Evolutionary conservation across 176 grass and related monocot species (phyloP), one percentile per base, ranked within the genome.

Genomic region (Zoysia pacifica): DNA sequence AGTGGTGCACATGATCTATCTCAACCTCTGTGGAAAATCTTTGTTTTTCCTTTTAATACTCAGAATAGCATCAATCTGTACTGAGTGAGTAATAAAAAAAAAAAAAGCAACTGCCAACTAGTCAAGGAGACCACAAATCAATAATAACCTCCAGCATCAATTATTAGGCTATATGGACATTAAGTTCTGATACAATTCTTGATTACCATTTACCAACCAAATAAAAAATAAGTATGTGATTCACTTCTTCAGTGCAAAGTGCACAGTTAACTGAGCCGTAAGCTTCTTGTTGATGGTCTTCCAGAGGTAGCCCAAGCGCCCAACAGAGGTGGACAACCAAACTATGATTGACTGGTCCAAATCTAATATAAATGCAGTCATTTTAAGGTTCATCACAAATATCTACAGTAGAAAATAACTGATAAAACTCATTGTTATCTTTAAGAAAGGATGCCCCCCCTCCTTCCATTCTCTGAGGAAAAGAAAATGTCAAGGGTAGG

Each of bases 1-100:
- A 70, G 65, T 81, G 63, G 65, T 80, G 72, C 70, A 74, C 77
- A 85, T 67, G 49, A 81, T 89, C 51, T 67, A 67, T 48, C 18
- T 36, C 36, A 62, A 54, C 44, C 9, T 28, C 44, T 50, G 1
- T 11, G 15, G 64, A 69, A 76, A 69, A 61, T 38, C 59, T 12
- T 74, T 67, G 2, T 37, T 44, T 43, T 43, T 14, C 11, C 14
- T 67, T 20, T 41, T 13, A 52, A 16, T 14, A 11, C 13, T 53
- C 40, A 45, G 2, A 12, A 36, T 36, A 64, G 39, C 41, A n/a
- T 45, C 64, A 12, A 35, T 80, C 10, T 69, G 79, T 58, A 43
- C 40, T 71, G 40, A 73, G 13, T 62, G 42, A 61, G 39, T 50
- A 79, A 84, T 55, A 39, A 78, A 65, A 84, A 64, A 39, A 78